These are phyloP conservation scores for Sporobolomyces phaffii DNA, from an alignment of 768 basidiomycete genomes.

Conservation along the genomic window DNA sequence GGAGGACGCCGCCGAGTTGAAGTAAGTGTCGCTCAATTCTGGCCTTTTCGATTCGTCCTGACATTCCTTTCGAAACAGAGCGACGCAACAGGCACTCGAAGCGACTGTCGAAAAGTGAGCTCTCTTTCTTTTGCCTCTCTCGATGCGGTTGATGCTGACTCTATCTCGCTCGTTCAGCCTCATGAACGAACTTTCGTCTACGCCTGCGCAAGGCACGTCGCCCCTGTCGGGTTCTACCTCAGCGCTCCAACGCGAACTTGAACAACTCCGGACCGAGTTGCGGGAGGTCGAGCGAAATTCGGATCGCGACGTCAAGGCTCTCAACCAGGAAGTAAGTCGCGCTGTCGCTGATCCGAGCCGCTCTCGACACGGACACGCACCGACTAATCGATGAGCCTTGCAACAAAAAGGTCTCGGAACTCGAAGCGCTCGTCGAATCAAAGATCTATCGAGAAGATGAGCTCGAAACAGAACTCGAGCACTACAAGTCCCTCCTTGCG, in stretches of 20 bases:
- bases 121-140: slow-evolving; percentile 45
- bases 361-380: slow-evolving; percentile 53
- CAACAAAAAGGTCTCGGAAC: slow-evolving; percentile 71
- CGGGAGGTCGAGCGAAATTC: slow-evolving; percentile 40
- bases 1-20: slow-evolving; percentile 65
- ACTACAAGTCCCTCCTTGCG: slow-evolving; percentile 55
- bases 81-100: slow-evolving; percentile 67
- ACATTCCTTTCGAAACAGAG: slow-evolving; percentile 47
- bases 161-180: slow-evolving; percentile 2
- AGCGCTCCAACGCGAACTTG: slow-evolving; percentile 53
- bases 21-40: slow-evolving; percentile 48
- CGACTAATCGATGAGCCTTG: slow-evolving; percentile 58
- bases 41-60: neutral
- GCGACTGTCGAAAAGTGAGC: slow-evolving; percentile 60
- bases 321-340: slow-evolving; percentile 59
- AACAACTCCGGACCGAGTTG: slow-evolving; percentile 35
- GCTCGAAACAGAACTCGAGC: slow-evolving; percentile 75
- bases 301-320: slow-evolving; percentile 60
- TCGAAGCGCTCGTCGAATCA: slow-evolving; percentile 86
- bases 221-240: slow-evolving; percentile 33
- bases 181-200: slow-evolving; percentile 27
- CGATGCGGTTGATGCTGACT: neutral
- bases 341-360: too few species aligned
- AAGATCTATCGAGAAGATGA: slow-evolving; percentile 95
- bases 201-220: slow-evolving; percentile 50